Percentiles rank a stretch among this genome's conserved stretches.
Conservation (phyloP, 768 basidiomycete genomes). For the Phylloporus sp. region DNA sequence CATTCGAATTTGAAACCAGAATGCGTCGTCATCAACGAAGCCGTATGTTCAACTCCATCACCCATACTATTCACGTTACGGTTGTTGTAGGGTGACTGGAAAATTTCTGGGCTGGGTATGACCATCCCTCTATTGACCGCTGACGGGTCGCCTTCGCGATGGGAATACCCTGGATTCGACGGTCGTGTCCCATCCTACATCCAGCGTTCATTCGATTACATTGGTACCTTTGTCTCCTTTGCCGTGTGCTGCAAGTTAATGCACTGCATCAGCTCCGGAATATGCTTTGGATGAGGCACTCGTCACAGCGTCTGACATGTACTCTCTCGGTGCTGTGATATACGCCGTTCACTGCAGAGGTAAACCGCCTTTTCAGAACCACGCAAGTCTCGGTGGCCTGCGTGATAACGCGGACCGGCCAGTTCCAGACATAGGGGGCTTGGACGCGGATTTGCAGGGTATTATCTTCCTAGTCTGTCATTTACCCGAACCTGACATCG, state of each 20-base stretch:
- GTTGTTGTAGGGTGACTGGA: constrained; percentile 91
- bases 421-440: constrained; percentile 53
- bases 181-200: constrained; percentile 71
- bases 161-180: constrained; percentile 91
- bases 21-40: constrained; percentile 81
- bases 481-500: constrained; percentile 7
- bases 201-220: constrained; percentile 92
- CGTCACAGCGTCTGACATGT: constrained; percentile 87
- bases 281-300: constrained; percentile 89
- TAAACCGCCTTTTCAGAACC: constrained; percentile 81
- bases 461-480: constrained; percentile 3
- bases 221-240: constrained; percentile 48
- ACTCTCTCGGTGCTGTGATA: constrained; percentile 84
- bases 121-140: constrained; percentile 70
- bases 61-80: background rate
- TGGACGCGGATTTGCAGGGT: constrained; percentile 76
- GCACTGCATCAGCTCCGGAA: constrained; percentile 68
- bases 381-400: constrained; percentile 64
- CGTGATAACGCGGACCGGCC: constrained; percentile 66
- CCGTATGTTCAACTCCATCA: constrained; percentile 46
- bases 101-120: constrained; percentile 83
- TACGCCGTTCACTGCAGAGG: constrained; percentile 90
- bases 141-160: constrained; percentile 70
- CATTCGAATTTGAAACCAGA: constrained; percentile 89
- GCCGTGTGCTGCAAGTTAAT: constrained; percentile 1